Percentiles rank a stretch among this genome's conserved stretches.
Evolutionary conservation across 2,329 filamentous ascomycete genomes (phyloP).

Genomic region (Botrytis byssoidea): DNA sequence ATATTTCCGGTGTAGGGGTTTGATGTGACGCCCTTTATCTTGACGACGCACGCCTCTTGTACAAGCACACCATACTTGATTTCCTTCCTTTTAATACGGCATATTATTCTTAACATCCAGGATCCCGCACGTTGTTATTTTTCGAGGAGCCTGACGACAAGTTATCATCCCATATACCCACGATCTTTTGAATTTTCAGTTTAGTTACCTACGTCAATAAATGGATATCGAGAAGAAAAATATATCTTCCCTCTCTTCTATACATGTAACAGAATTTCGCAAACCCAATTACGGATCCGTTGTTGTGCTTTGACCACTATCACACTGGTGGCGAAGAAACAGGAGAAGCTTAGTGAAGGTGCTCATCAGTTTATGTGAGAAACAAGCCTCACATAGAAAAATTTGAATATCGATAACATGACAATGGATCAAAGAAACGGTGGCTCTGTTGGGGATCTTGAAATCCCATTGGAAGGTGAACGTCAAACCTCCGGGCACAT

Average conservation of each 20-base stretch:
- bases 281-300: neutral
- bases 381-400: neutral
- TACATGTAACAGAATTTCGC: neutral
- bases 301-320: neutral
- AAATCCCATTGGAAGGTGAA: neutral
- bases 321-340: neutral
- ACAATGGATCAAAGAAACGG: neutral
- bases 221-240: slow-evolving; percentile 6
- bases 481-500: neutral
- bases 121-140: neutral
- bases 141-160: neutral
- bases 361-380: neutral
- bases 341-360: neutral
- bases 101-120: neutral
- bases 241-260: neutral
- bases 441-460: neutral
- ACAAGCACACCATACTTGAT: slow-evolving; percentile 18
- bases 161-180: slow-evolving; percentile 1
- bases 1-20: slow-evolving; percentile 11
- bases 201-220: neutral
- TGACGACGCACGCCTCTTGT: slow-evolving; percentile 22
- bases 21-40: slow-evolving; percentile 22
- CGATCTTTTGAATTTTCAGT: neutral
- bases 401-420: neutral
- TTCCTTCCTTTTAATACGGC: neutral